phyloP scores from a whole-genome alignment of 495 filamentous ascomycete genomes.

The Pseudevernia furfuracea region DNA sequence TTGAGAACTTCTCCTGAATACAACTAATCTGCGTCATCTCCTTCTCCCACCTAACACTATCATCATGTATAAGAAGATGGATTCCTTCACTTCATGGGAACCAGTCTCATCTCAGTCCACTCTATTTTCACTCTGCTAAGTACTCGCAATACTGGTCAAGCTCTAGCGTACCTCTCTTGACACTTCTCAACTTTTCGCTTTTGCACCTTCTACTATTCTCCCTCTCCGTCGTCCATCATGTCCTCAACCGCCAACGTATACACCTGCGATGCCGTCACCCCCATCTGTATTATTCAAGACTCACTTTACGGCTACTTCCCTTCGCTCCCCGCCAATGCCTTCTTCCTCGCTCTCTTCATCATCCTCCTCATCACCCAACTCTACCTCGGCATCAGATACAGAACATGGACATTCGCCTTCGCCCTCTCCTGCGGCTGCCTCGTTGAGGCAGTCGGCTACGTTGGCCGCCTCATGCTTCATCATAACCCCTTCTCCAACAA shows the following conservation, averaged over 20 bases:
- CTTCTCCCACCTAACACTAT: neutral
- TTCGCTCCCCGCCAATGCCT: slow-evolving; percentile 52
- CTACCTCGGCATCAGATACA: slow-evolving; percentile 45
- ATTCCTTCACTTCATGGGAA: neutral
- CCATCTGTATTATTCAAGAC: slow-evolving; percentile 47
- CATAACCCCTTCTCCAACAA: slow-evolving; percentile 48
- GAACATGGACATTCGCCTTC: slow-evolving; percentile 53
- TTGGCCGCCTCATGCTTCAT: slow-evolving; percentile 49
- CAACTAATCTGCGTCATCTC: neutral
- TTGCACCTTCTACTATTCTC: neutral
- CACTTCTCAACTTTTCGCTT: neutral
- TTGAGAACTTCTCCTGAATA: neutral
- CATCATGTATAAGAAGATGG: neutral
- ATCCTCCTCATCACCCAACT: slow-evolving; percentile 40
- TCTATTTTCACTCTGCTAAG: neutral
- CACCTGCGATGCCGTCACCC: slow-evolving; percentile 42
- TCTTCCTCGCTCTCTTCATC: slow-evolving; percentile 50
- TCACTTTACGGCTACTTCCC: slow-evolving; percentile 64
- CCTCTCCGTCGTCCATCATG: neutral
- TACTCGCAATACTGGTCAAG: neutral
- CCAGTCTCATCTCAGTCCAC: neutral
- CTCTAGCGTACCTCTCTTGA: neutral
- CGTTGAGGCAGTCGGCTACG: slow-evolving; percentile 42
- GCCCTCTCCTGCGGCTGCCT: slow-evolving; percentile 42
- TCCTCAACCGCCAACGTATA: neutral